Conservation (phyloP, 306 rosid species). For the Dryas alaskensis region DNA sequence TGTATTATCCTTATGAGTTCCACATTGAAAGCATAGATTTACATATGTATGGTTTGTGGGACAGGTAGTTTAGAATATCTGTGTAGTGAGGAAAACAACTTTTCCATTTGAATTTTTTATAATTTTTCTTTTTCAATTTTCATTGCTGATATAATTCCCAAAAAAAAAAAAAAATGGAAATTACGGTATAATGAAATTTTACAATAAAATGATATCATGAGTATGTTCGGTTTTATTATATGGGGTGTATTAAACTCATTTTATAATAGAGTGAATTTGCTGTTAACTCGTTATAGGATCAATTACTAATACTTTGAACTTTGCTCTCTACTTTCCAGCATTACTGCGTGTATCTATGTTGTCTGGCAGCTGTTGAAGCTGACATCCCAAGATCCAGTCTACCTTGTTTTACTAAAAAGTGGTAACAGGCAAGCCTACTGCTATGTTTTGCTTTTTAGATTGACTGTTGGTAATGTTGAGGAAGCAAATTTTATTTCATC, state of each 20-base stretch:
- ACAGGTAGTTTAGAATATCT: not conserved
- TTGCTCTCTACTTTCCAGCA: conserved; percentile 40
- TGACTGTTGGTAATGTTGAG: not conserved
- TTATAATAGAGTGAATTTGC: not conserved
- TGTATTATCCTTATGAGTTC: not conserved
- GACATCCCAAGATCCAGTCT: conserved; percentile 60
- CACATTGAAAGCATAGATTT: not conserved
- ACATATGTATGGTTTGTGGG: not conserved
- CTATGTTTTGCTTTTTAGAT: not conserved
- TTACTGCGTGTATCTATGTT: conserved; percentile 56
- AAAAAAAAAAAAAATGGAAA: not conserved
- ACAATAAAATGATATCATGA: not conserved
- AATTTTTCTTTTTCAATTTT: no score
- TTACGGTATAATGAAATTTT: not conserved
- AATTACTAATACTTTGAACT: not conserved
- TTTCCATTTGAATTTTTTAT: no score
- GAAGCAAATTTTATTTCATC: conserved; percentile 3
- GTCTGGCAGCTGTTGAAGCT: conserved; percentile 59
- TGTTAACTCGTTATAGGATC: not conserved
- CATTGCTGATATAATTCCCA: not conserved
- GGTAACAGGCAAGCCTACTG: conserved; percentile 53
- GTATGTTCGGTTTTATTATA: no score
- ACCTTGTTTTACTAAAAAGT: conserved; percentile 47
- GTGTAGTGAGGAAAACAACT: not conserved
- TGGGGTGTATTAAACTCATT: not conserved